Evolutionary conservation across 192 early-diverging fungal genomes (phyloP).

Genomic region (Phycomyces blakesleeanus): DNA sequence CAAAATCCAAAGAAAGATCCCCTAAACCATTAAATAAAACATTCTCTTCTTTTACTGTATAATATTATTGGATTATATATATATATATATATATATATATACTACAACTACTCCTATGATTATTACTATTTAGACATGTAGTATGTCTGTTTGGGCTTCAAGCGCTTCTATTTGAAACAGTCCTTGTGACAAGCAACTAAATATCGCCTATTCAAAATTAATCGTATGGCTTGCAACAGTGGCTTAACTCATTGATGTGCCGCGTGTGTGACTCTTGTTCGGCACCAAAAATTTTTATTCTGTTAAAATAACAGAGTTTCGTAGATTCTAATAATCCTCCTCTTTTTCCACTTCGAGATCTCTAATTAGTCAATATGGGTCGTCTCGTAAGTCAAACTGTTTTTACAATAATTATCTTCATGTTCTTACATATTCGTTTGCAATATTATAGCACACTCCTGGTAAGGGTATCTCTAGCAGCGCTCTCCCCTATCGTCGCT

Average conservation of each 20-base stretch:
- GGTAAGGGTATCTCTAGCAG: slow-evolving; percentile 94
- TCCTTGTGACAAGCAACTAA: no score
- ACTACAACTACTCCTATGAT: no score
- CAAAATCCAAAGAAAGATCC: no score
- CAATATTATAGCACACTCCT: slow-evolving; percentile 71
- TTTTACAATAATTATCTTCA: no score
- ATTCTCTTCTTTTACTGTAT: background rate
- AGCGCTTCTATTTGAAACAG: no score
- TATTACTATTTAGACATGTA: no score
- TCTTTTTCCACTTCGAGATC: slow-evolving; percentile 12
- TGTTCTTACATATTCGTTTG: no score
- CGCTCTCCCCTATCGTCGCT: slow-evolving; percentile 95
- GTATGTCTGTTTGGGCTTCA: no score
- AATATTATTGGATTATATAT: background rate
- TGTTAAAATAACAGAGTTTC: background rate
- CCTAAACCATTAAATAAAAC: background rate
- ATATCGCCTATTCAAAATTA: no score
- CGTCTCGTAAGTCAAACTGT: background rate
- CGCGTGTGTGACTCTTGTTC: background rate
- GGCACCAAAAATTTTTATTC: background rate
- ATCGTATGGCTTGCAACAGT: no score
- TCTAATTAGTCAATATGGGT: slow-evolving; percentile 15
- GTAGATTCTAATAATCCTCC: slow-evolving; percentile 1
- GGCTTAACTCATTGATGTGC: background rate
- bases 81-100: background rate